Evolutionary conservation across 352 stramenopile genomes (phyloP).

Genomic region (Salisapilia sapeloensis): DNA sequence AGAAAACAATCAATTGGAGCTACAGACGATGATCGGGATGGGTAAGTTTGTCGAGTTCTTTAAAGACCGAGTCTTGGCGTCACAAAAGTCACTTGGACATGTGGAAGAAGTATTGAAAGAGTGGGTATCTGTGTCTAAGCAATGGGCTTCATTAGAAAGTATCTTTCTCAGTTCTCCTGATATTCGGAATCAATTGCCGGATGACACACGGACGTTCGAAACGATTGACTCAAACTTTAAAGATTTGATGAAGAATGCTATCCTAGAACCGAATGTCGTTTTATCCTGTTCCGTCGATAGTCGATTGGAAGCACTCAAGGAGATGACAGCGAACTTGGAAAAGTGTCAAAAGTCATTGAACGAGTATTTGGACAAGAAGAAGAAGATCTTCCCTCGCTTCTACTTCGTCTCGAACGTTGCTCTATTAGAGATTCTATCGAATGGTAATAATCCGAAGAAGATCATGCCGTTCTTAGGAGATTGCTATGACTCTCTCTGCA

Average conservation of each 20-base stretch:
- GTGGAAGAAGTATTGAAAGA: slow-evolving; percentile 80
- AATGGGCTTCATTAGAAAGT: slow-evolving; percentile 77
- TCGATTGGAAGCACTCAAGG: slow-evolving; percentile 63
- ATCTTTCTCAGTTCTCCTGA: slow-evolving; percentile 81
- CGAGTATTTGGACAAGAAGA: slow-evolving; percentile 85
- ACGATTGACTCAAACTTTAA: slow-evolving; percentile 84
- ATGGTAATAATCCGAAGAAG: slow-evolving; percentile 92
- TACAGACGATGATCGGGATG: slow-evolving; percentile 83
- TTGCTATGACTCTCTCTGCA: slow-evolving; percentile 93
- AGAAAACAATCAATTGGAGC: slow-evolving; percentile 73
- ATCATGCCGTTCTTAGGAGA: slow-evolving; percentile 96
- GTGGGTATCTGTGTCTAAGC: slow-evolving; percentile 76
- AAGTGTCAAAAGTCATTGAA: slow-evolving; percentile 82
- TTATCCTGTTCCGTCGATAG: slow-evolving; percentile 58
- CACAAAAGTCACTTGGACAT: slow-evolving; percentile 66
- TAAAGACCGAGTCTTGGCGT: slow-evolving; percentile 63
- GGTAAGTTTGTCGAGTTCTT: slow-evolving; percentile 86
- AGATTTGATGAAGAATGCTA: slow-evolving; percentile 79
- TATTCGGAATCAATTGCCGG: slow-evolving; percentile 75
- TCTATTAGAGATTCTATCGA: slow-evolving; percentile 73
- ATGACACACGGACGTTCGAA: slow-evolving; percentile 77
- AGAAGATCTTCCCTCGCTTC: slow-evolving; percentile 84
- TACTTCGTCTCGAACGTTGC: slow-evolving; percentile 84
- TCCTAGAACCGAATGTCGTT: slow-evolving; percentile 77
- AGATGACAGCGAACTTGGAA: slow-evolving; percentile 80